Evolutionary conservation across 352 stramenopile genomes (phyloP).

Genomic region (Globisporangium spiculum): DNA sequence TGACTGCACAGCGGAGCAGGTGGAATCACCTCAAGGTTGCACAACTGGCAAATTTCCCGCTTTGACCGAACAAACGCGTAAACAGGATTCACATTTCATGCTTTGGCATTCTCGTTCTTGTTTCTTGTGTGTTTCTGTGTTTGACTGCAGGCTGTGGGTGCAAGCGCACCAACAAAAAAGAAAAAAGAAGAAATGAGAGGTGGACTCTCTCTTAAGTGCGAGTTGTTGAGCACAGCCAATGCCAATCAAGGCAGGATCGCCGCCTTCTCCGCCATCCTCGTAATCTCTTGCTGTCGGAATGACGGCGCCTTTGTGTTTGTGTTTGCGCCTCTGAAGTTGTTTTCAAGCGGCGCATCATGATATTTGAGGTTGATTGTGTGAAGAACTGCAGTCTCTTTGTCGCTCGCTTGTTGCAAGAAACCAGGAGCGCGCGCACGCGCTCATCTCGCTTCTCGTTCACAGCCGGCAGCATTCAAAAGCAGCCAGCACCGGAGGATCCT

Average conservation of each 20-base stretch:
- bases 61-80: background rate
- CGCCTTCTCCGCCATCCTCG: background rate
- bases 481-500: background rate
- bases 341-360: background rate
- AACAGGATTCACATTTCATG: background rate
- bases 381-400: no score
- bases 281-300: background rate
- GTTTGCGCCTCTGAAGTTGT: background rate
- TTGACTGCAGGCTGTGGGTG: background rate
- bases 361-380: background rate
- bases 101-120: background rate
- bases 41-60: background rate
- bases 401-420: background rate
- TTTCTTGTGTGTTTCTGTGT: no score
- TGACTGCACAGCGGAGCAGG: background rate
- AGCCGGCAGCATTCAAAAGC: background rate
- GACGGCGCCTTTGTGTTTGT: background rate
- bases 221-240: background rate
- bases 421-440: background rate
- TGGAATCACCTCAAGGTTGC: background rate
- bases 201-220: background rate
- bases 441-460: slow-evolving; percentile 1
- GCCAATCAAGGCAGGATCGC: background rate
- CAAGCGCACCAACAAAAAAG: background rate
- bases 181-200: background rate